Evolutionary conservation across 2,329 filamentous ascomycete genomes (phyloP).

Genomic region (Phaeoacremonium minimum): DNA sequence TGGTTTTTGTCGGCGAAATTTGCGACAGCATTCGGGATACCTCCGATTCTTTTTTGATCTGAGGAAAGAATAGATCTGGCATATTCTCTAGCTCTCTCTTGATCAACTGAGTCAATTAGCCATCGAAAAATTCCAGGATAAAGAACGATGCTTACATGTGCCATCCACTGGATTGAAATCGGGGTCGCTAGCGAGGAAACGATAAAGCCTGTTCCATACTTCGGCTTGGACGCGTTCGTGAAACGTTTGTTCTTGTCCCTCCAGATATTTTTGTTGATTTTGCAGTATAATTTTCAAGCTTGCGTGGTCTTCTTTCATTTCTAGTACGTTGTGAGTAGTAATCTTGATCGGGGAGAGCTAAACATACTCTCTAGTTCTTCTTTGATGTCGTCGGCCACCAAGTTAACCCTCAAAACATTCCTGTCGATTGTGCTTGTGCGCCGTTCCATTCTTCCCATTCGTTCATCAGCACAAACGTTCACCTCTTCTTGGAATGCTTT

Average conservation of each 20-base stretch:
- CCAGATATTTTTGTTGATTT: neutral
- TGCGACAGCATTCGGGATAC: neutral
- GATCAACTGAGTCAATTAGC: neutral
- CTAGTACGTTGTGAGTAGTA: too few species aligned
- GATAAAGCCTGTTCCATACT: conserved; percentile 5
- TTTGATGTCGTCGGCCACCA: neutral
- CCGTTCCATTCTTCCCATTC: conserved; percentile 6
- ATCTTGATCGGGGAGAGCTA: too few species aligned
- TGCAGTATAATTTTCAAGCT: neutral
- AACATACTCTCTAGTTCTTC: neutral
- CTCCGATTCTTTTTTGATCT: too few species aligned
- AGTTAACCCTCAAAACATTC: neutral
- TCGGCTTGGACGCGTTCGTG: neutral
- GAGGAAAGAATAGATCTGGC: neutral
- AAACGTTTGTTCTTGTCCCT: neutral
- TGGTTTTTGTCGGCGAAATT: too few species aligned
- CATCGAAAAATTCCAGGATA: neutral
- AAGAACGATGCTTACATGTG: neutral
- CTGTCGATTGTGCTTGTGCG: too few species aligned
- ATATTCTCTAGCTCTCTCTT: neutral
- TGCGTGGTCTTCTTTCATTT: too few species aligned
- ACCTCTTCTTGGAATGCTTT: conserved; percentile 8
- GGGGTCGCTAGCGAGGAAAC: conserved; percentile 6
- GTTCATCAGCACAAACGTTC: conserved; percentile 7
- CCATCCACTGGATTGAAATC: conserved; percentile 3